phyloP scores from a whole-genome alignment of 371 early-diverging fungal species.

The Mucor circinelloides region DNA sequence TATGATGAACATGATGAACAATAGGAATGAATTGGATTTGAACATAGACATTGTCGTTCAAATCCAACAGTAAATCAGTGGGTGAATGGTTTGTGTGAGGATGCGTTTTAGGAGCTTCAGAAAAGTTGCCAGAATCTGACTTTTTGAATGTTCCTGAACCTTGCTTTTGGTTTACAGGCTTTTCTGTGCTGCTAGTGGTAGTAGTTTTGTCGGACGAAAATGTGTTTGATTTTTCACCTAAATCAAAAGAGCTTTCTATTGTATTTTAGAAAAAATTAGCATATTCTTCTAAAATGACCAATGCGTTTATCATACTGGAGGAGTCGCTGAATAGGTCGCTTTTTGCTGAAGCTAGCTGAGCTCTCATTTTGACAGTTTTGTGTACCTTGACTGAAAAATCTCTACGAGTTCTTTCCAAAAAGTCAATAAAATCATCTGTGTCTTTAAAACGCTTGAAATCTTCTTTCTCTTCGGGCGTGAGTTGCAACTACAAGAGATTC shows the following conservation, averaged over 20 bases:
- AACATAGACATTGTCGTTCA: slow-evolving; percentile 45
- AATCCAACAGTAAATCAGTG: slow-evolving; percentile 28
- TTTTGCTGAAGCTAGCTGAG: slow-evolving; percentile 7
- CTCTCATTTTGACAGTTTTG: slow-evolving; percentile 33
- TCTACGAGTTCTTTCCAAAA: slow-evolving; percentile 40
- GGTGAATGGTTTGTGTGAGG: slow-evolving; percentile 13
- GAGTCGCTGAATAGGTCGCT: slow-evolving; percentile 7
- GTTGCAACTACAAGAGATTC: slow-evolving; percentile 23
- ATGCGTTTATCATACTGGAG: not conserved
- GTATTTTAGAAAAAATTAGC: not conserved
- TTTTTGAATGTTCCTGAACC: not conserved
- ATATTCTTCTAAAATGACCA: not conserved
- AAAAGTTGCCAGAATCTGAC: slow-evolving; percentile 7
- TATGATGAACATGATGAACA: slow-evolving; percentile 16
- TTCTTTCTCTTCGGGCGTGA: slow-evolving; percentile 34
- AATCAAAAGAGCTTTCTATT: slow-evolving; percentile 13
- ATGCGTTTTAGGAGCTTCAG: not conserved
- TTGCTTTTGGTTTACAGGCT: not conserved
- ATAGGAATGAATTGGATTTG: slow-evolving; percentile 32
- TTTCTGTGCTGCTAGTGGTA: not conserved
- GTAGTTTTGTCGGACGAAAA: not conserved
- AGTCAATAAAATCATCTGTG: slow-evolving; percentile 48
- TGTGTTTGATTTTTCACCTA: slow-evolving; percentile 6
- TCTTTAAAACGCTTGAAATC: slow-evolving; percentile 24
- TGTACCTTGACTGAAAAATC: slow-evolving; percentile 48